A percentile compares a stretch with the other conserved stretches of the same genome.
These are phyloP conservation scores for Piloderma croceum DNA, from an alignment of 768 basidiomycete species.

Conservation along the genomic window DNA sequence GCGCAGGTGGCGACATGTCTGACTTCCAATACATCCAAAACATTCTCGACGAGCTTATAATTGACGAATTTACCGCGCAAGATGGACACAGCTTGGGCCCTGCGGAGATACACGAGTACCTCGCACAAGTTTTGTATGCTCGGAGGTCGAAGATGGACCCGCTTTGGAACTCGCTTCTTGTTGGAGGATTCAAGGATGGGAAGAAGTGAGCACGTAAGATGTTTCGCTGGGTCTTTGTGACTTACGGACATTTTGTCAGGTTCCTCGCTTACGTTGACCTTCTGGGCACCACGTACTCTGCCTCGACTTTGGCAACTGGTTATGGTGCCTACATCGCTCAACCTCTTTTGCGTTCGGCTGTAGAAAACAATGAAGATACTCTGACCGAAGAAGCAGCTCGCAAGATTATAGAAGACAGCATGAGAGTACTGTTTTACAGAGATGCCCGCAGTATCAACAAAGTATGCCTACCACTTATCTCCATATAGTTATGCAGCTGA, in stretches of 20 bases:
- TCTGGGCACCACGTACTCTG: constrained; percentile 91
- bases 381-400: constrained; percentile 78
- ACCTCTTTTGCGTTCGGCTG: constrained; percentile 84
- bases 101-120: constrained; percentile 86
- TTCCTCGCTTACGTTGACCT: constrained; percentile 94
- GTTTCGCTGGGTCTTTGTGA: constrained; percentile 1
- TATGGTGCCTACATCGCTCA: constrained; percentile 92
- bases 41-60: constrained; percentile 69
- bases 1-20: constrained; percentile 93
- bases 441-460: constrained; percentile 96
- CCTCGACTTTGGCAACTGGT: constrained; percentile 91
- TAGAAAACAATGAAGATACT: constrained; percentile 72
- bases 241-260: constrained; percentile 35
- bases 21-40: constrained; percentile 93
- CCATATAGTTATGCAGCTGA: neutral
- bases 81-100: constrained; percentile 86
- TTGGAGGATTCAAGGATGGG: constrained; percentile 87
- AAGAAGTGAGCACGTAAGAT: constrained; percentile 47
- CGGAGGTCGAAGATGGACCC: constrained; percentile 87
- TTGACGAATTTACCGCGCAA: constrained; percentile 72
- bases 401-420: constrained; percentile 73
- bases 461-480: constrained; percentile 39
- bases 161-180: constrained; percentile 90
- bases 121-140: constrained; percentile 86
- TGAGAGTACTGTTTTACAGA: constrained; percentile 93